Evolutionary conservation across 441 rosid species (phyloP), one percentile per base, ranked within the genome.

Genomic region (California macrophylla): DNA sequence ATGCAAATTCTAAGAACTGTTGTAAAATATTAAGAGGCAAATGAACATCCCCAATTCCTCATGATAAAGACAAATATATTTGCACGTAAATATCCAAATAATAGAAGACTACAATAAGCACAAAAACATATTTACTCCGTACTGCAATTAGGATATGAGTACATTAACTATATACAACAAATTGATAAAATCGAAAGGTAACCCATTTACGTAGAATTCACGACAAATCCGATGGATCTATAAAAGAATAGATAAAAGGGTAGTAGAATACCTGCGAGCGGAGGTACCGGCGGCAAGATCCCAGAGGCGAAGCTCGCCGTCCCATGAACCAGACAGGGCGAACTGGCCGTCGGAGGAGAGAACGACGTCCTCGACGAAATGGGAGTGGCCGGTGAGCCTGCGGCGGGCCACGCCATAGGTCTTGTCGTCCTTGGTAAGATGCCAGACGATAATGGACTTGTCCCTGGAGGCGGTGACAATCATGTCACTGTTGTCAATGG

Each of bases 241-340:
- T 32, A 3, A 32, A 32, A 0, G 7, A 32, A 32, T 32, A 32
- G 36, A 32, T 6, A 32, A 0, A 2, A 42, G 3, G n/a, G n/a
- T n/a, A n/a, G n/a, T n/a, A n/a, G n/a, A n/a, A 3, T 50, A 50
- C 58, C 98, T 77, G 66, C 97, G 92, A 42, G 96, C 85, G 16
- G 92, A 82, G 15, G 75, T 69, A 1, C 97, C 98, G 23, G 89
- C 10, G n/a, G 84, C 79, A 30, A 93, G 90, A 74, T 93, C 98
- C 98, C 98, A 93, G 50, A 93, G 96, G 9, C 98, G 97, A 36
- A 93, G 98, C 86, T 91, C 97, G 30, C 96, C 88, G 78, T 93
- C 98, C 98, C 98, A 94, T 47, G 97, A 85, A 3, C 97, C 94
- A 47, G 98, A 94, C 16, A 94, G 94, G 0, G 98, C 98, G 72